Evolutionary conservation across 768 basidiomycete species (phyloP).

Genomic region (Holtermannia corniformis): DNA sequence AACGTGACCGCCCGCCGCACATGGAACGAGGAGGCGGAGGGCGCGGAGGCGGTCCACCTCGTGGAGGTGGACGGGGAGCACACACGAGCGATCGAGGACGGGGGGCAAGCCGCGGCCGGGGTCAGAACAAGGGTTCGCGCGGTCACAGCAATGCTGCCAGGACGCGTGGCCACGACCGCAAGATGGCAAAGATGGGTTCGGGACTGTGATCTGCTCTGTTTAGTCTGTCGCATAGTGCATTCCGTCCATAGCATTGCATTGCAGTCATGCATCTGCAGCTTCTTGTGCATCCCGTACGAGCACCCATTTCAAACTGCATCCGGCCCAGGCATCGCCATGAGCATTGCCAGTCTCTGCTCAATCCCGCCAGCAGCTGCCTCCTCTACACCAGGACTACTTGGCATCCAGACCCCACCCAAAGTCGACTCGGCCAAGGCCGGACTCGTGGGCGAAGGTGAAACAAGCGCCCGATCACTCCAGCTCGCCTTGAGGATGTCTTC

Average conservation of each 20-base stretch:
- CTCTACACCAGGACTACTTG: slow-evolving; percentile 17
- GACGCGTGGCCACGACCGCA: slow-evolving; percentile 79
- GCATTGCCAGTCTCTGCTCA: slow-evolving; percentile 20
- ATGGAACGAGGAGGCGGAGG: slow-evolving; percentile 32
- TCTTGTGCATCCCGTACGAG: too few relatives aligned
- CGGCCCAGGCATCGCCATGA: slow-evolving; percentile 9
- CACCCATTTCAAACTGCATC: too few relatives aligned
- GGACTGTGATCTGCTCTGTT: slow-evolving; percentile 3
- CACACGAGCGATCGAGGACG: slow-evolving; percentile 27
- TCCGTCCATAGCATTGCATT: too few relatives aligned
- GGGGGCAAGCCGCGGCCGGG: slow-evolving; percentile 47
- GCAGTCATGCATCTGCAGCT: too few relatives aligned
- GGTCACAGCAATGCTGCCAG: slow-evolving; percentile 62
- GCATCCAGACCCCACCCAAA: not conserved
- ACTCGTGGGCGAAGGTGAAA: slow-evolving; percentile 5
- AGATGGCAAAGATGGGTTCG: slow-evolving; percentile 61
- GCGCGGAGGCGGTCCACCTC: slow-evolving; percentile 42
- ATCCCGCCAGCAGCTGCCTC: slow-evolving; percentile 13
- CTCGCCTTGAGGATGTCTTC: slow-evolving; percentile 22
- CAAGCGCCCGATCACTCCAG: slow-evolving; percentile 18
- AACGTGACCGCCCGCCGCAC: slow-evolving; percentile 3
- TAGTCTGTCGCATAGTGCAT: too few relatives aligned
- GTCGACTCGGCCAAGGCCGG: not conserved
- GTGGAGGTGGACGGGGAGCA: slow-evolving; percentile 40
- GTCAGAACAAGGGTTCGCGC: slow-evolving; percentile 69